Evolutionary conservation across 768 basidiomycete species (phyloP), one percentile per base, ranked within the genome.

Genomic region (Albatrellus ellisii): DNA sequence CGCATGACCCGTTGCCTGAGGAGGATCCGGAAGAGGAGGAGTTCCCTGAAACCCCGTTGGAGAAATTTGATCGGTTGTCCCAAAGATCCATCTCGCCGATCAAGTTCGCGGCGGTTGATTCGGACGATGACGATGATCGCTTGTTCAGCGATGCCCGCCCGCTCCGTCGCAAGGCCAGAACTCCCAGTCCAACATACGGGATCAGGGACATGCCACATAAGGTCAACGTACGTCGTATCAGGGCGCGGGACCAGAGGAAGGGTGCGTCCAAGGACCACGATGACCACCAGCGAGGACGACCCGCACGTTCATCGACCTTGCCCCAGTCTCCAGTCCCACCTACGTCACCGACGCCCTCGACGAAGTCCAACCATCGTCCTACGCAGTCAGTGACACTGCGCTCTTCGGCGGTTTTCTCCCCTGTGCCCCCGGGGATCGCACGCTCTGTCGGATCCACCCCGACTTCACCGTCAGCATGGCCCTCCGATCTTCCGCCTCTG

Each of bases 131-230:
- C 35, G 17, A 12, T 12, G 20, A 18, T 12, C 17, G n/a, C n/a
- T n/a, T n/a, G n/a, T n/a, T n/a, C n/a, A n/a, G n/a, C n/a, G n/a
- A n/a, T n/a, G n/a, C n/a, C n/a, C n/a, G n/a, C n/a, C n/a, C n/a
- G n/a, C n/a, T n/a, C n/a, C n/a, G n/a, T n/a, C n/a, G n/a, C n/a
- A 21, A 26, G 5, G 33, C 46, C 33, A 14, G 21, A 38, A n/a
- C 40, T 34, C 49, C 44, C 40, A 46, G 48, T 17, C 51, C 48
- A 18, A 48, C 49, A 24, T 53, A 53, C 20, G 50, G 50, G 22
- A 52, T 53, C 21, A 38, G 44, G 20, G 46, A 50, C 39, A 42
- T 53, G 26, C 54, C 51, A 21, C 31, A 33, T 24, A 42, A 41
- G 29, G 52, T 46, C 21, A 41, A 26, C 38, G 43, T 49, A 20